Conservation (phyloP, 169 alveolate species). For the Blepharisma undulans region DNA sequence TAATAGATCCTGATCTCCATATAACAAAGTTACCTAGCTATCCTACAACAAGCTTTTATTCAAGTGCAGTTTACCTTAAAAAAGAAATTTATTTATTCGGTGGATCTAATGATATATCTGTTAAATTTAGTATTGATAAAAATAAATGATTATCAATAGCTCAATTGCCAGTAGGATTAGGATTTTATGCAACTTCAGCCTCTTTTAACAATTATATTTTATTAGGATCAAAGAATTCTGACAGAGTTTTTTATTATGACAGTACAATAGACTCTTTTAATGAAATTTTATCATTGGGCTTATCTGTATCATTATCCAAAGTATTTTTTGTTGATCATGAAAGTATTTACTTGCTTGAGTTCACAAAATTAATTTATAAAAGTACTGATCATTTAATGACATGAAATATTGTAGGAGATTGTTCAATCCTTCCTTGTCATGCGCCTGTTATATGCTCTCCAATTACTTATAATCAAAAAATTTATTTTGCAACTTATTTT, state of each 20-base stretch:
- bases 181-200: neutral
- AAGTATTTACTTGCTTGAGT: neutral
- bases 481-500: neutral
- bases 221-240: neutral
- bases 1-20: neutral
- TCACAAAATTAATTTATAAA: neutral
- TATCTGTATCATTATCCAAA: neutral
- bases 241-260: neutral
- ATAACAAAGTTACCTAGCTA: neutral
- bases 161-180: neutral
- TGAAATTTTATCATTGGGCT: neutral
- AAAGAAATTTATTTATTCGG: neutral
- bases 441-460: neutral
- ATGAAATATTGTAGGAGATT: neutral
- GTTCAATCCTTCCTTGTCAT: neutral
- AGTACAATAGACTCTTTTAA: neutral
- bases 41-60: no score
- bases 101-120: neutral
- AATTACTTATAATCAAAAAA: neutral
- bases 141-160: neutral
- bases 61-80: neutral
- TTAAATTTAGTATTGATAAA: neutral
- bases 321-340: neutral
- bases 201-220: no score
- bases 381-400: neutral